A percentile compares a stretch with the other conserved stretches of the same genome.
Evolutionary conservation across 495 filamentous ascomycete genomes (phyloP).

Genomic region (Darksidea phi): DNA sequence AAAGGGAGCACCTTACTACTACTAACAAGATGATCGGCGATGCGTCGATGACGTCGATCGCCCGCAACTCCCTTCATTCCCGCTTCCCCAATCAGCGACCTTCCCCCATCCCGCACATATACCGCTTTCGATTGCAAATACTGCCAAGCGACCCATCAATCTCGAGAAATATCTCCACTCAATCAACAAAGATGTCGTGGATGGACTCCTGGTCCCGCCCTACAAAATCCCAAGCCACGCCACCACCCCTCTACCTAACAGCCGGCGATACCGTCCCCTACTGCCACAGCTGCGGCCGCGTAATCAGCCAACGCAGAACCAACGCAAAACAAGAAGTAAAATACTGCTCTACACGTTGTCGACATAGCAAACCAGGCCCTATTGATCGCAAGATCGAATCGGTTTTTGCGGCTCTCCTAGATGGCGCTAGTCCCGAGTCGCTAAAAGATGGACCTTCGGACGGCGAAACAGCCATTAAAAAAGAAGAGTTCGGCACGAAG

Average conservation of each 20-base stretch:
- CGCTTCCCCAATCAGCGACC: too few species aligned
- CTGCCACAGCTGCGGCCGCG: slow-evolving; percentile 46
- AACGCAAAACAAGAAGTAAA: slow-evolving; percentile 32
- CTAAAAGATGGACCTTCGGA: not conserved
- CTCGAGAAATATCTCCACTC: not conserved
- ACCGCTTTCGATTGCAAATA: too few species aligned
- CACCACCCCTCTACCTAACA: slow-evolving; percentile 45
- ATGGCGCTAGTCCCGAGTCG: slow-evolving; percentile 18
- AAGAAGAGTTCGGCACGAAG: not conserved
- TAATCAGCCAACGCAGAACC: slow-evolving; percentile 32
- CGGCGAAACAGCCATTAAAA: not conserved
- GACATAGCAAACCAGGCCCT: slow-evolving; percentile 33
- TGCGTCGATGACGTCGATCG: not conserved
- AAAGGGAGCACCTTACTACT: too few species aligned
- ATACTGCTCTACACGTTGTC: slow-evolving; percentile 41
- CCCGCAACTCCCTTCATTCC: too few species aligned
- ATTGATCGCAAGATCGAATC: slow-evolving; percentile 36
- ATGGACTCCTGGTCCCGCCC: slow-evolving; percentile 48
- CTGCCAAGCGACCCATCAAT: not conserved
- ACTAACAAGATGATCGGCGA: too few species aligned
- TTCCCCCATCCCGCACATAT: too few species aligned
- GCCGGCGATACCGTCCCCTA: slow-evolving; percentile 40
- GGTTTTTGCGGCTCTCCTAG: slow-evolving; percentile 33
- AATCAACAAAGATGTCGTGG: slow-evolving; percentile 39
- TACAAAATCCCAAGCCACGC: slow-evolving; percentile 40